These are phyloP conservation scores for Agarophyton chilense DNA, from an alignment of 23 red algal species.

Conservation along the genomic window DNA sequence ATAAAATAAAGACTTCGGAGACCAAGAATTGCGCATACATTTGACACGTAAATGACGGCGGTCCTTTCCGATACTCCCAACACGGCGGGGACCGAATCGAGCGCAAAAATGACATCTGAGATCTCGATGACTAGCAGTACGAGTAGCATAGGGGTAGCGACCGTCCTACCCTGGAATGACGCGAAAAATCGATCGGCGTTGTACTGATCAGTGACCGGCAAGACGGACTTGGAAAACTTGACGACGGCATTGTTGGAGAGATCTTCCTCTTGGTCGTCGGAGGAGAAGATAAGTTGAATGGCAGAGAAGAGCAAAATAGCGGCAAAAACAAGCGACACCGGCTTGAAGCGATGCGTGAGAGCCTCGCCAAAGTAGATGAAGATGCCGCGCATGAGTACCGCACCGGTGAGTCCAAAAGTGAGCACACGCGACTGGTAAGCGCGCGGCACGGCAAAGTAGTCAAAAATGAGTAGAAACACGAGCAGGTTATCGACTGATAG, in stretches of 20 bases:
- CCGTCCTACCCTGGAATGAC: background rate
- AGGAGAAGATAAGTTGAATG: constrained; percentile 51
- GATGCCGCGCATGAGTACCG: constrained; percentile 69
- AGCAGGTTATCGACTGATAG: constrained; percentile 98
- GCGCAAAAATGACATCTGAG: constrained; percentile 92
- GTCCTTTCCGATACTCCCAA: constrained; percentile 82
- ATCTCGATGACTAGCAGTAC: constrained; percentile 89
- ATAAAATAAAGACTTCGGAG: constrained; percentile 90
- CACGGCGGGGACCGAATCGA: constrained; percentile 93
- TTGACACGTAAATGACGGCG: constrained; percentile 83
- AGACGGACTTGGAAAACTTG: constrained; percentile 32
- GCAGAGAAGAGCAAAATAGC: constrained; percentile 72
- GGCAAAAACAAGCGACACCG: constrained; percentile 80
- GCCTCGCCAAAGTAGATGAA: constrained; percentile 89
- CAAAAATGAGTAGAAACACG: constrained; percentile 95
- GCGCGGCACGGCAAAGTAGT: constrained; percentile 83
- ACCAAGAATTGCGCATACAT: constrained; percentile 89
- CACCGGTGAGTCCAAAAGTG: constrained; percentile 79
- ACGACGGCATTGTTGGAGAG: constrained; percentile 70
- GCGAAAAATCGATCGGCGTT: constrained; percentile 77
- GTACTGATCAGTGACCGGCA: constrained; percentile 67
- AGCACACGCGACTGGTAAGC: constrained; percentile 72
- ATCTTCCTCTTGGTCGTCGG: constrained; percentile 55
- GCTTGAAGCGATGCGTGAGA: constrained; percentile 72
- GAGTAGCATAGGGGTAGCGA: constrained; percentile 90